These are phyloP conservation scores for Dendrocalamus latiflorus DNA, from an alignment of 202 grass and related monocot species.

Conservation along the genomic window DNA sequence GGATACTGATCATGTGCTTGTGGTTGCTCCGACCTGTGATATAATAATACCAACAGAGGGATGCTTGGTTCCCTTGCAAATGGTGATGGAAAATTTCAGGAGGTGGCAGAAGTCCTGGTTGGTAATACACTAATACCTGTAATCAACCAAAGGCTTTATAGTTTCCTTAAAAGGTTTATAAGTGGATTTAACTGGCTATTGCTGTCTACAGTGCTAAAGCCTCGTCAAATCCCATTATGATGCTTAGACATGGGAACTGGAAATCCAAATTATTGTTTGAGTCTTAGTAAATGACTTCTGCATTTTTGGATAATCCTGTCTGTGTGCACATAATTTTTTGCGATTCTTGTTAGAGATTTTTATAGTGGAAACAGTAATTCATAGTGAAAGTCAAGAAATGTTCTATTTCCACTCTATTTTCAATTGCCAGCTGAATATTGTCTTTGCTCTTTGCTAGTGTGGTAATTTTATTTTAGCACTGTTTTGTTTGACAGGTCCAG, in stretches of 20 bases:
- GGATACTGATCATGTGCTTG: neutral
- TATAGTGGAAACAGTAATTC: neutral
- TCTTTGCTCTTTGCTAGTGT: neutral
- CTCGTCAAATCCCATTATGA: no score
- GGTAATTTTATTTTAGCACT: neutral
- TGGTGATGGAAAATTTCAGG: neutral
- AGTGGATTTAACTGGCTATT: no score
- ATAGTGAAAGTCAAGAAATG: slow-evolving; percentile 15
- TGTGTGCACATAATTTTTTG: slow-evolving; percentile 7
- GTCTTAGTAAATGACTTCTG: neutral
- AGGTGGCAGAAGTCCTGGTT: neutral
- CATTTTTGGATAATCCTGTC: neutral
- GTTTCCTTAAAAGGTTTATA: no score
- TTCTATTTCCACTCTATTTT: neutral
- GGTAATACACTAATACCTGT: no score
- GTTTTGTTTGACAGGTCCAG: slow-evolving; percentile 10
- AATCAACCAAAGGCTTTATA: no score
- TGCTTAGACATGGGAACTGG: no score
- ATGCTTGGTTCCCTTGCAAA: neutral
- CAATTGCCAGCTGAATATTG: neutral
- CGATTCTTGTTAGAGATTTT: slow-evolving; percentile 5
- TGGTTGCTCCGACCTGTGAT: neutral
- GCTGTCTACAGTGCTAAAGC: no score
- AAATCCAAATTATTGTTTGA: no score
- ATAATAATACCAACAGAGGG: neutral